Percentiles rank a stretch among this genome's conserved stretches.
Evolutionary conservation across 169 alveolate genomes (phyloP).

Genomic region (Plasmodium knowlesi): DNA sequence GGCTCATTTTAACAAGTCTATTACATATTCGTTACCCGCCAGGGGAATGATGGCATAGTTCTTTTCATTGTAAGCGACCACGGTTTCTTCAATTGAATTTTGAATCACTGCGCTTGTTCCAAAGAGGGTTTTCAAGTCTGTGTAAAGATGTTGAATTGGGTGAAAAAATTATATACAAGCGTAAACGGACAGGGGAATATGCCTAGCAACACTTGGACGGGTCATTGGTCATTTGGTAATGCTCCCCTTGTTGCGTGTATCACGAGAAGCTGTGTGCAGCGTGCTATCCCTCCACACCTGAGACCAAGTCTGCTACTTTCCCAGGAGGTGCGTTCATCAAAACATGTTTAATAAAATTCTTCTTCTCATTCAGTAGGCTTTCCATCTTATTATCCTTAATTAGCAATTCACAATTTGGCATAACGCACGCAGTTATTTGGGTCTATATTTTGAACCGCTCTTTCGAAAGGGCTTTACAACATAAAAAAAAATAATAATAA

Average conservation of each 20-base stretch:
- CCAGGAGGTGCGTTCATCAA: conserved; percentile 56
- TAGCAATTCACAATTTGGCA: background rate
- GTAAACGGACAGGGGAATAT: background rate
- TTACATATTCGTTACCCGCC: conserved; percentile 45
- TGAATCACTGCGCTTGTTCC: conserved; percentile 44
- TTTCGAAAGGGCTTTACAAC: background rate
- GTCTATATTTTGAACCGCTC: background rate
- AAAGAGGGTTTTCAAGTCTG: conserved; percentile 47
- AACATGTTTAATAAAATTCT: conserved; percentile 69
- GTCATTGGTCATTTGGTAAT: background rate
- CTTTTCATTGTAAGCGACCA: conserved; percentile 44
- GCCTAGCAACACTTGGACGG: background rate
- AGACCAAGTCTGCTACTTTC: conserved; percentile 41
- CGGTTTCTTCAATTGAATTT: conserved; percentile 28
- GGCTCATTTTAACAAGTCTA: background rate
- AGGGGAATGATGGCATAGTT: conserved; percentile 25
- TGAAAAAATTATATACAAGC: background rate
- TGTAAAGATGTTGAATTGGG: background rate
- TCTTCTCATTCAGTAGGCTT: conserved; percentile 60
- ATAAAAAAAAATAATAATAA: background rate
- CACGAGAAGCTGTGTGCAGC: background rate
- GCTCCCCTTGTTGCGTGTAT: background rate
- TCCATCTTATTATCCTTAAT: conserved; percentile 5
- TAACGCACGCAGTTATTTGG: background rate
- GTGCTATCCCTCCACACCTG: conserved; percentile 22